Evolutionary conservation across 2,329 filamentous ascomycete genomes (phyloP), one percentile per base, ranked within the genome.

Genomic region (Penicillium corylophilum): DNA sequence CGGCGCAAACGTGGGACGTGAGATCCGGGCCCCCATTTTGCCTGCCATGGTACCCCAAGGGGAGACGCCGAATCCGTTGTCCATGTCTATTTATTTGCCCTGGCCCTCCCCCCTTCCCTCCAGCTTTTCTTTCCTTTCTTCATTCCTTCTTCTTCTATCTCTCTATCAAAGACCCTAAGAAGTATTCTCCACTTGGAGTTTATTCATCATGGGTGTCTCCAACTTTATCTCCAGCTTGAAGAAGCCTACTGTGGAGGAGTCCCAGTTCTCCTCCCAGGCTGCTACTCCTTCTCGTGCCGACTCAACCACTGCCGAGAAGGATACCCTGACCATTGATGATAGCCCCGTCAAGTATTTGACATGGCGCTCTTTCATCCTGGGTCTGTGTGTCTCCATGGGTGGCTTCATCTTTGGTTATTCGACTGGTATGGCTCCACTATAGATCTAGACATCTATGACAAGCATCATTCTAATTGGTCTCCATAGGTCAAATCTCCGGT

Each of bases 361-460:
- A 50, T 69, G 69, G 64, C 69, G 71, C 5, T 72, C 74, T 0
- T 68, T 75, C 53, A 65, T 74, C 51, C 70, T 78, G 54, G 74
- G 74, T 44, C 44, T 77, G 35, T 66, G 76, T 50, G 74, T 76
- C 38, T 77, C 74, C 5, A 77, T 78, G 71, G 75, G 75, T 57
- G 75, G 75, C 54, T 73, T 77, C 60, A 72, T 77, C 51, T 77
- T 77, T 58, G 74, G 74, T 56, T 77, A 76, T 59, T 67, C 72
- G 18, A 74, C 72, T 54, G 72, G 71, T 71, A 64, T 53, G 62
- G 57, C 55, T 40, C 33, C 50, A 50, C 46, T 39, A 18, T 47
- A 52, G 31, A 22, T 39, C 12, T 23, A 28, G 6, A 44, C 22
- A 31, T n/a, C n/a, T 20, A 18, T 36, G 7, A 8, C 15, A 33